Base-by-base conservation (phyloP, 2,329 filamentous ascomycete genomes). In the Penicillium sp. region DNA sequence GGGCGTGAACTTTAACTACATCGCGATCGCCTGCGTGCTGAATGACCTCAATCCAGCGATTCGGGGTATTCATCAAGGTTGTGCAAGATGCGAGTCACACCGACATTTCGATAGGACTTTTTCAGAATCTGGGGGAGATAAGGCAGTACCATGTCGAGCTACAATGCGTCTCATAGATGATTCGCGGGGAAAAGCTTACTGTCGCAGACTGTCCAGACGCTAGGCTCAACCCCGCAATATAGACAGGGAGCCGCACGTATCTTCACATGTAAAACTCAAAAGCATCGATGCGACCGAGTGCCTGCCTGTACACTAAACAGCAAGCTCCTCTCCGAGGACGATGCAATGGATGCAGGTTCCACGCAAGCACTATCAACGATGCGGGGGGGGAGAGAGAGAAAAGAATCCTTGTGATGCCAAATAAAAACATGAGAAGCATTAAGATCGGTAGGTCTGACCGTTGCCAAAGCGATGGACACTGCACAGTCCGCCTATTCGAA, bases 201-300 rank as follows among this genome's bases (percentile, higher is more conserved):
- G 52, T 52, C 43, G 35, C 33, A 28, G 36, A 9, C 18, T n/a
- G 26, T 9, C 35, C 37, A 29, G 29, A 18, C 25, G 41, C 35
- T 34, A 29, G 29, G 13, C 25, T 29, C 29, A 32, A 43, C 46
- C 51, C 47, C 49, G 38, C 49, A 44, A 43, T 39, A 52, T 52
- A 36, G 42, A 9, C 40, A 43, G 41, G 45, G 47, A 50, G 47
- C 43, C 45, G 45, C 49, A 50, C 42, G 43, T 46, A 32, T 32
- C 7, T 7, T 7, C 29, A 7, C 7, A 32, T 3, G 3, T 32
- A 7, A 4, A 32, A 32, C 29, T 32, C 29, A 32, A 32, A 32
- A 32, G 29, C 11, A 32, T 32, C 11, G 29, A 7, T 32, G 29
- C 29, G 29, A 32, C 11, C 29, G 11, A 32, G 29, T 4, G 11